Evolutionary conservation across 352 stramenopile genomes (phyloP).

Genomic region (Pilasporangium apinafurcum): DNA sequence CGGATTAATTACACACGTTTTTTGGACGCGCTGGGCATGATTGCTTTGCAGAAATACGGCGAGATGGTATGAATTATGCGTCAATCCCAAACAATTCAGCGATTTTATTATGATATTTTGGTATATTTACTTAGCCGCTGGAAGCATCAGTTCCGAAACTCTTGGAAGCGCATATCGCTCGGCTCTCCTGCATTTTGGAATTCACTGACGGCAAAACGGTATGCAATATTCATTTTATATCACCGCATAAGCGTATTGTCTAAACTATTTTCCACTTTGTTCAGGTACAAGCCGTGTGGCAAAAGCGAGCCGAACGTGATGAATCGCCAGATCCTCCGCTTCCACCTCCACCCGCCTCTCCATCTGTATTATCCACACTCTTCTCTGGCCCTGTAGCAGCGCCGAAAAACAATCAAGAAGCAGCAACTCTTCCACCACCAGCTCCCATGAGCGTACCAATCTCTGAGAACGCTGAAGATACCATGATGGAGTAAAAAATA

Average conservation of each 20-base stretch:
- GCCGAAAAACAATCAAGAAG: too few species aligned
- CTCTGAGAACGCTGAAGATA: too few species aligned
- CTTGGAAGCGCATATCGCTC: conserved; percentile 55
- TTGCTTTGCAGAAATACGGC: conserved; percentile 77
- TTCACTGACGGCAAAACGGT: conserved; percentile 55
- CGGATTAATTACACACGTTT: conserved; percentile 82
- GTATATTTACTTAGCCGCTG: conserved; percentile 24
- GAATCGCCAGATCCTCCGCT: too few species aligned
- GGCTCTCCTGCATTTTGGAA: conserved; percentile 55
- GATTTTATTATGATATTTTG: conserved; percentile 1
- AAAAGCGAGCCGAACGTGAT: conserved; percentile 40
- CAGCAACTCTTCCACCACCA: too few species aligned
- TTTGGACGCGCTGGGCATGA: conserved; percentile 78
- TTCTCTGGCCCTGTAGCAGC: too few species aligned
- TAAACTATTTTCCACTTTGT: background rate
- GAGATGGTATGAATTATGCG: conserved; percentile 35
- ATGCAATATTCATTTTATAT: background rate
- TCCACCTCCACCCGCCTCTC: too few species aligned
- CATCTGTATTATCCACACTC: too few species aligned
- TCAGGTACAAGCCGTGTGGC: conserved; percentile 61
- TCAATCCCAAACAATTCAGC: background rate
- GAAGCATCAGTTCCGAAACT: conserved; percentile 59
- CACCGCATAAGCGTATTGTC: background rate
- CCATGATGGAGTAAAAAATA: too few species aligned
- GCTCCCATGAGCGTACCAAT: too few species aligned